Base-by-base conservation (phyloP, 768 basidiomycete species). In the Phanerochaete sordida region DNA sequence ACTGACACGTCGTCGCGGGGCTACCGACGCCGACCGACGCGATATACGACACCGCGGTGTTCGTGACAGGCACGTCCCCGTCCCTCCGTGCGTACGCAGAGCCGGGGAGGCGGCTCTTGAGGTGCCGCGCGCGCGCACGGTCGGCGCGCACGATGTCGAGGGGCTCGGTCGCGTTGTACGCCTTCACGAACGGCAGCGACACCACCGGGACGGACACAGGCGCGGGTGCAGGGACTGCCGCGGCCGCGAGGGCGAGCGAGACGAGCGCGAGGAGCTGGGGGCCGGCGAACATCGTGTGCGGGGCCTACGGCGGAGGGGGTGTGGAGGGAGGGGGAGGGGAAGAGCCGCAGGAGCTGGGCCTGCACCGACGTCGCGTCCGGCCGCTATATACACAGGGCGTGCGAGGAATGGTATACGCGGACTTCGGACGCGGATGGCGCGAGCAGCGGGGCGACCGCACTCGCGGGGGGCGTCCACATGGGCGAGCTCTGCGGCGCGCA, bases 1-100 rank as follows among this genome's bases (percentile, higher is more conserved):
- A n/a, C 57, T 59, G 31, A 62, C 62, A 62, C 3, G 58, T 56
- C 9, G 62, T 62, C 21, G 62, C 58, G 30, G 62, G 62, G 51
- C 28, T 62, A 19, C 62, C 62, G 31, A 62, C 49, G 11, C 54
- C 19, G 19, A 62, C 37, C 62, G 28, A 15, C 2, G 48, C 62
- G 26, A 53, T 28, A 31, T 62, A 62, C 19, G 53, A 39, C n/a
- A 62, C 62, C n/a, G 53, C 58, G 33, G 55, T 39, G 51, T 59
- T 50, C 4, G 62, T 62, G 23, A 58, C 57, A 23, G 62, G 62
- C 23, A 55, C 24, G 47, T 54, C 56, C 1, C 56, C 49, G 11
- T 19, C 33, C 30, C 15, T 16, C 31, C 19, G 28, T 26, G 26
- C 30, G 30, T 27, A 16, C 11, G 8, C 47, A 8, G 16, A 24